Evolutionary conservation across 495 filamentous ascomycete species (phyloP), one percentile per base, ranked within the genome.

Genomic region (Aspergillus homomorphus): DNA sequence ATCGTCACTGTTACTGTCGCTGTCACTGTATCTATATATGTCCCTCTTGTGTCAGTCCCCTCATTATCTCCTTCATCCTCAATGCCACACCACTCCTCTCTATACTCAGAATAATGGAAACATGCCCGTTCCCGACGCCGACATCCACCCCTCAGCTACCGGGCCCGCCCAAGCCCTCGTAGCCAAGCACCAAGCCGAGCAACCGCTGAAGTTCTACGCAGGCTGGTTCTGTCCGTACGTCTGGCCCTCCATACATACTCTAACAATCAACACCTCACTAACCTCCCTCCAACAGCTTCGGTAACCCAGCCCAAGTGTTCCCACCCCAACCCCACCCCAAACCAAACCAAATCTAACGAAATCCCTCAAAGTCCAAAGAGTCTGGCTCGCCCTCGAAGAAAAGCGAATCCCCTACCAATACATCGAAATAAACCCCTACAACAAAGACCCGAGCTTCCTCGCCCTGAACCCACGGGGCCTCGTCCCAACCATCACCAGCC

Each of bases 371-470:
- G 76, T 89, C 5, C 86, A 90, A 69, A 79, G 86, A 14, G 77
- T 80, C 20, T 90, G 85, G 83, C 80, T 86, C 56, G 81, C 83
- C 14, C 75, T 90, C 38, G 82, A 81, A 63, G 87, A 90, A 70
- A 89, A 90, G 64, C 56, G 75, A n/a, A 85, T 88, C 52, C 83
- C 84, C 43, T 84, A 90, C 66, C 80, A 89, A 65, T 90, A 88
- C 69, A 79, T 89, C 62, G 86, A 92, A 67, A 74, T 86, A 62
- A 87, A 89, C 66, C 87, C 88, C 5, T 89, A 89, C 79, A 70
- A 82, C 66, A 90, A 90, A 63, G 80, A 79, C 0, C 69, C 79
- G 28, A 80, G 78, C 9, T 84, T 89, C 16, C 79, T 89, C 16
- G 71, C 74, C 6, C 78, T 90, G 43, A 90, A 90, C 61, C 87